Base-by-base conservation (phyloP, 108 stramenopile species). In the Conticribra weissflogii region DNA sequence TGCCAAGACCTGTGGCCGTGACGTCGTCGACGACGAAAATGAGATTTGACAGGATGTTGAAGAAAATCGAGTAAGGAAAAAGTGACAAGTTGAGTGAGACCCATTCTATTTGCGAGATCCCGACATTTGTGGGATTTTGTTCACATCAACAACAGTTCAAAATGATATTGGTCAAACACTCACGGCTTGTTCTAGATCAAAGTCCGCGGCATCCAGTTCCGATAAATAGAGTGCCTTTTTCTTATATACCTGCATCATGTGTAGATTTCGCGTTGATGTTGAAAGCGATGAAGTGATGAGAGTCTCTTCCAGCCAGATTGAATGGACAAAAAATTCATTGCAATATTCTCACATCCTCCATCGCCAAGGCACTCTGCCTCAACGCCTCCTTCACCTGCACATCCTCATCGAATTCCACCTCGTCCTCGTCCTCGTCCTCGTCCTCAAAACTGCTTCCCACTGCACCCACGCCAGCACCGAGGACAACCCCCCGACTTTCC, bases 141-240 rank as follows among this genome's bases (percentile, higher is more conserved):
- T n/a, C n/a, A n/a, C n/a, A n/a, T n/a, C n/a, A n/a, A n/a, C n/a
- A n/a, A n/a, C n/a, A n/a, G n/a, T n/a, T n/a, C n/a, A 54, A n/a
- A 4, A 31, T 52, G 31, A 59, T 25, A 23, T 4, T 21, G 16
- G 49, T 17, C 17, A n/a, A 66, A 74, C 50, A 60, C 71, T 66
- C 64, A 72, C 83, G 9, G 88, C 87, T 55, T 94, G 92, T 60
- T 94, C 92, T 61, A 94, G 50, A 49, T 94, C 90, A 66, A 91
- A 89, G 54, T 94, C 85, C 1, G 87, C 87, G 7, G 86, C 86
- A 28, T 91, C 92, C 61, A 88, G 71, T 52, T 91, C 92, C 2
- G 86, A 87, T 29, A 87, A 54, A n/a, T 78, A 79, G 62, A 89
- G 60, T 9, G 88, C 92, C 50, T 82, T 82, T 47, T 90, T 71